Evolutionary conservation across 106 monocot genomes (phyloP).

Genomic region (Apostasia shenzhenica): DNA sequence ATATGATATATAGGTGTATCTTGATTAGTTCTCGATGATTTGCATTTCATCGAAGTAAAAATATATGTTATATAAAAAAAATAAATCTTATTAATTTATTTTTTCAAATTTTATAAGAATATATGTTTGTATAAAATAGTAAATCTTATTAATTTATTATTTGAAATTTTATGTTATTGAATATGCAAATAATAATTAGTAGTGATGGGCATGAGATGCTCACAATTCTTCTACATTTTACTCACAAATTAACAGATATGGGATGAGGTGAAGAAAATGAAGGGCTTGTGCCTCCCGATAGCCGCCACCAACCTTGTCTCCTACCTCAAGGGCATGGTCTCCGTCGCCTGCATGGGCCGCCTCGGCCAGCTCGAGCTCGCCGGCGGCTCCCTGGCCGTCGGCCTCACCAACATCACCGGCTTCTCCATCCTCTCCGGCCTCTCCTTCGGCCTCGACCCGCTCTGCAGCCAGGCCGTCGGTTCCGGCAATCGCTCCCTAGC

Average conservation of each 20-base stretch:
- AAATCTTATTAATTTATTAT: too few species aligned
- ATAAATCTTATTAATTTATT: too few species aligned
- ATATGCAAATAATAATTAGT: too few species aligned
- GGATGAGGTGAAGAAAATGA: constrained; percentile 42
- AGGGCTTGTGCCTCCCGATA: constrained; percentile 34
- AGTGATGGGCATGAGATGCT: too few species aligned
- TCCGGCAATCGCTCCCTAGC: constrained; percentile 24
- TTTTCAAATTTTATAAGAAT: too few species aligned
- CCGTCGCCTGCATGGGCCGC: constrained; percentile 43
- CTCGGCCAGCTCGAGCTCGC: constrained; percentile 39
- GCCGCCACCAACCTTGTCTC: constrained; percentile 33
- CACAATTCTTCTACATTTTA: too few species aligned
- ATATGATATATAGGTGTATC: too few species aligned
- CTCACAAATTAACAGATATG: constrained; percentile 11
- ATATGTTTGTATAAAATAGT: too few species aligned
- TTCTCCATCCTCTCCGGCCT: constrained; percentile 61
- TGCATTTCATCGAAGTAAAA: too few species aligned
- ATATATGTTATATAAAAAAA: too few species aligned
- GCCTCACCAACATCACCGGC: constrained; percentile 72
- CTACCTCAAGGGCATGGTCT: constrained; percentile 46
- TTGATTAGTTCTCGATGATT: too few species aligned
- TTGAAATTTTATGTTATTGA: too few species aligned
- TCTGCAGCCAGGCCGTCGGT: constrained; percentile 53
- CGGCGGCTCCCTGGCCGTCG: constrained; percentile 39
- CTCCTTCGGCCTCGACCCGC: constrained; percentile 54